Evolutionary conservation across 192 early-diverging fungal species (phyloP).

Genomic region (Kickxella alabastrina): DNA sequence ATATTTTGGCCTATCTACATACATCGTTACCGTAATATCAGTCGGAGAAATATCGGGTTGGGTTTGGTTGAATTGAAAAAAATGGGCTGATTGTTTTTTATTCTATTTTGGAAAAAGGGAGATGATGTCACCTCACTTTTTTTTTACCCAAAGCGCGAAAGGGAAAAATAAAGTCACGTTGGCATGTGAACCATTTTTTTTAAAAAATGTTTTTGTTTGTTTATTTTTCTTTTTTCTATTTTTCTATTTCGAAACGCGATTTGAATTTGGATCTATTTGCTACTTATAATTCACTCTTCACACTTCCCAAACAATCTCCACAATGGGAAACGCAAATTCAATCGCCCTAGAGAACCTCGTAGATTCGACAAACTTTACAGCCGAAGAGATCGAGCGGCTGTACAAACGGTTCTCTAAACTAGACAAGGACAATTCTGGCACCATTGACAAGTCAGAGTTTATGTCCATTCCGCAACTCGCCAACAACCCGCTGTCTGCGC

Average conservation of each 20-base stretch:
- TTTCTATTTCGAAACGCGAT: too few relatives aligned
- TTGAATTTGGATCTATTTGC: too few relatives aligned
- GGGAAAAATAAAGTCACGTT: too few relatives aligned
- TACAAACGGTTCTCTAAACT: slow-evolving; percentile 99
- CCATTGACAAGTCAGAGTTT: slow-evolving; percentile 97
- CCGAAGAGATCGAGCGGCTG: slow-evolving; percentile 93
- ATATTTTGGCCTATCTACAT: background rate
- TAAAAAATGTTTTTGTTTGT: too few relatives aligned
- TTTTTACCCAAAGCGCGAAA: background rate
- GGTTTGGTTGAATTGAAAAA: background rate
- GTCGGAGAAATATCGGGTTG: too few relatives aligned
- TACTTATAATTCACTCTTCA: background rate
- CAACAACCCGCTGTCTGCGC: slow-evolving; percentile 92
- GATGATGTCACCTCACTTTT: background rate
- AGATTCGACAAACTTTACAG: slow-evolving; percentile 63
- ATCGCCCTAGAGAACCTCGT: slow-evolving; percentile 39
- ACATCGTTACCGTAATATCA: too few relatives aligned
- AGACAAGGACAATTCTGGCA: slow-evolving; percentile 95
- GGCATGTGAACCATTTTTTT: too few relatives aligned
- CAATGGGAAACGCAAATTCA: slow-evolving; percentile 51
- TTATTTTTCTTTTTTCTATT: too few relatives aligned
- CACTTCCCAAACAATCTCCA: too few relatives aligned
- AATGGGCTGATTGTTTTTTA: slow-evolving; percentile 4
- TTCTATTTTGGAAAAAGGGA: too few relatives aligned
- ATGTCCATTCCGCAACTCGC: slow-evolving; percentile 94